A percentile compares a stretch with the other conserved stretches of the same genome.
These are phyloP conservation scores for Didymella arachidicola DNA, from an alignment of 2,329 filamentous ascomycete species.

Conservation along the genomic window DNA sequence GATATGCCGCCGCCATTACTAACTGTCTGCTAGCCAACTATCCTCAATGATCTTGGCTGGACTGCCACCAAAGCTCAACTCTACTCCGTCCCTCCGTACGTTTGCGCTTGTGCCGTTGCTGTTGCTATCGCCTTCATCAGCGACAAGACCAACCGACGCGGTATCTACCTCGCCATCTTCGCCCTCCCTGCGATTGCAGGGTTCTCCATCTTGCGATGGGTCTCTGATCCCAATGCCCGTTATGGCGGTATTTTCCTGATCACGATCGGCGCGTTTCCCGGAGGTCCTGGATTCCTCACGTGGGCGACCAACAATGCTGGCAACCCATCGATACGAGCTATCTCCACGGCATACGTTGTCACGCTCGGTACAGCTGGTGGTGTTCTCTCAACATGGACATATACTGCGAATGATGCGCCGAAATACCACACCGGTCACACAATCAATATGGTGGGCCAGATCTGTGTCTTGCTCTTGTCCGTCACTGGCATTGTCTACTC, in stretches of 20 bases:
- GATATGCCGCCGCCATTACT: constrained; percentile 6
- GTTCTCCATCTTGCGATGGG: constrained; percentile 63
- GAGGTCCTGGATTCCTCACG: constrained; percentile 64
- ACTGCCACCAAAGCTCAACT: constrained; percentile 50
- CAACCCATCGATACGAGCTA: constrained; percentile 64
- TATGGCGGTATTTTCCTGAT: constrained; percentile 65
- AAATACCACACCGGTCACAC: constrained; percentile 76
- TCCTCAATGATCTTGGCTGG: constrained; percentile 50
- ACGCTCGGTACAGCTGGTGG: constrained; percentile 72
- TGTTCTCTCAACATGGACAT: constrained; percentile 65
- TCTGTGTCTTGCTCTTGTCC: constrained; percentile 56
- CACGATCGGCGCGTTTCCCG: constrained; percentile 64
- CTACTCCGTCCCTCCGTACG: constrained; percentile 51
- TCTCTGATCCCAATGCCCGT: constrained; percentile 62
- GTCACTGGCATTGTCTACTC: constrained; percentile 62
- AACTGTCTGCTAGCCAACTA: constrained; percentile 43
- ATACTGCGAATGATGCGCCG: constrained; percentile 64
- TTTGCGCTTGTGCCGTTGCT: constrained; percentile 48
- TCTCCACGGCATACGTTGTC: constrained; percentile 65
- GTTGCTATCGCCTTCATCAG: constrained; percentile 48
- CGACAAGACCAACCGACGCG: constrained; percentile 50
- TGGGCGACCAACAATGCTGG: constrained; percentile 68
- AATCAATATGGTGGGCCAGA: constrained; percentile 64
- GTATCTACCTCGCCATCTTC: constrained; percentile 49
- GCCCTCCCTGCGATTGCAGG: constrained; percentile 57